A percentile compares a stretch with the other conserved stretches of the same genome.
Conservation (phyloP, 2,329 filamentous ascomycete species). For the Ophiostoma novo-ulmi region DNA sequence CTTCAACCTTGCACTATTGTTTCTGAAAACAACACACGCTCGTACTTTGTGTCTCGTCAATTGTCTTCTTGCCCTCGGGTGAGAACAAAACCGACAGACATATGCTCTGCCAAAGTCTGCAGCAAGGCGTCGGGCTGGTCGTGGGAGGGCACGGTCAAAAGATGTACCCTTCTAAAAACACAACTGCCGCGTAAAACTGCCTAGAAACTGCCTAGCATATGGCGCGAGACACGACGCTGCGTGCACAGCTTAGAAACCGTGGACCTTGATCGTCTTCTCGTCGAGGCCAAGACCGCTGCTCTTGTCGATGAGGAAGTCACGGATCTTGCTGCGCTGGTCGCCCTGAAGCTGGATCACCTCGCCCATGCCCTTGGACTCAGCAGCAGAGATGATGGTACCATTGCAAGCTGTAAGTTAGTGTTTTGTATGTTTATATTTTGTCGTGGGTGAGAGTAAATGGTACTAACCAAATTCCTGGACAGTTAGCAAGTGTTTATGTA, state of each 20-base stretch:
- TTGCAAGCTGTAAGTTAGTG: slow-evolving; percentile 27
- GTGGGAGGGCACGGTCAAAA: slow-evolving; percentile 14
- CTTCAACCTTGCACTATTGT: slow-evolving; percentile 7
- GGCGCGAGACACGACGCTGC: slow-evolving; percentile 22
- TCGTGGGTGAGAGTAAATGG: neutral
- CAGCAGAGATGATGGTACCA: slow-evolving; percentile 29
- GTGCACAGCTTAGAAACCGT: slow-evolving; percentile 52
- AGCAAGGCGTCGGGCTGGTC: slow-evolving; percentile 11
- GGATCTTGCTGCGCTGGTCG: slow-evolving; percentile 70
- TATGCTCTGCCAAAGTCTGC: slow-evolving; percentile 16
- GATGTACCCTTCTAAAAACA: slow-evolving; percentile 10
- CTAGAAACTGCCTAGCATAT: slow-evolving; percentile 17
- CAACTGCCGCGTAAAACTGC: slow-evolving; percentile 12
- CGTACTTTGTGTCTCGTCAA: slow-evolving; percentile 18
- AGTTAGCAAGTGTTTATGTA: neutral
- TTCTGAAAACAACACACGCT: slow-evolving; percentile 16
- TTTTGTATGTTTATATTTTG: neutral
- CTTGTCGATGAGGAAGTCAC: slow-evolving; percentile 91
- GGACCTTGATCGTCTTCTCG: slow-evolving; percentile 94
- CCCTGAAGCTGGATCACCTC: slow-evolving; percentile 80
- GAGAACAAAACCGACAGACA: slow-evolving; percentile 2
- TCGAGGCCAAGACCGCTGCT: slow-evolving; percentile 91
- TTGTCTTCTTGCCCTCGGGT: neutral
- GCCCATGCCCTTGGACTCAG: slow-evolving; percentile 30
- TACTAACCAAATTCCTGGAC: slow-evolving; percentile 17